phyloP scores from a whole-genome alignment of 805 yeast genomes.

The Saccharomycopsis schoenii region DNA sequence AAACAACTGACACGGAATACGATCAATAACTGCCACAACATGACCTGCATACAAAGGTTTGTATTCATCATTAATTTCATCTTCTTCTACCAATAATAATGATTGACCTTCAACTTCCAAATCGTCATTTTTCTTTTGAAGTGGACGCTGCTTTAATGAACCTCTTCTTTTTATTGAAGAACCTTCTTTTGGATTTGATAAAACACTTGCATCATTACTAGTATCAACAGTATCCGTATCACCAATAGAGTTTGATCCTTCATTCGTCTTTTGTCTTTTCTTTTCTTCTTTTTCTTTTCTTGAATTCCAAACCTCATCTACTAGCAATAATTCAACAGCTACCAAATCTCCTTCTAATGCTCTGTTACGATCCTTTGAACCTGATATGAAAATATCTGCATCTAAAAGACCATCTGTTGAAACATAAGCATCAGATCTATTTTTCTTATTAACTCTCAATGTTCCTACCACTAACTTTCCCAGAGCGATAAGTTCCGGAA shows the following conservation, averaged over 20 bases:
- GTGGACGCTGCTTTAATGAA: conserved; percentile 87
- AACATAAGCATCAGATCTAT: conserved; percentile 97
- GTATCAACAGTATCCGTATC: conserved; percentile 16
- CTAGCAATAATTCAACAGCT: conserved; percentile 88
- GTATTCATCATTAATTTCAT: conserved; percentile 84
- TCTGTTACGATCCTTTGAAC: conserved; percentile 95
- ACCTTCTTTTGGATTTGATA: conserved; percentile 50
- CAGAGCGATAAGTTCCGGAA: conserved; percentile 81
- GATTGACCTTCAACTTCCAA: conserved; percentile 99
- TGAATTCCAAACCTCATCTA: conserved; percentile 96
- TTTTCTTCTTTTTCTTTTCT: conserved; percentile 96
- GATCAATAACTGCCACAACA: conserved; percentile 94
- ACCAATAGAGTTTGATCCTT: conserved; percentile 21
- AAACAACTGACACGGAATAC: conserved; percentile 94
- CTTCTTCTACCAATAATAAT: conserved; percentile 83
- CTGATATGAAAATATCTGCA: conserved; percentile 95
- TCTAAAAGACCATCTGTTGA: conserved; percentile 92
- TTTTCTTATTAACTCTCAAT: conserved; percentile 88
- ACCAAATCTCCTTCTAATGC: conserved; percentile 95
- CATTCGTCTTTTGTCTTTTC: conserved; percentile 70
- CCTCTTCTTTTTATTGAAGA: conserved; percentile 54
- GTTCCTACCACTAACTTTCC: conserved; percentile 91
- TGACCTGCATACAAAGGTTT: conserved; percentile 97
- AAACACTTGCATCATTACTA: conserved; percentile 27
- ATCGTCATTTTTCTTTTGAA: conserved; percentile 95